These are phyloP conservation scores for Saturnispora sanitii DNA, from an alignment of 805 yeast genomes.

Conservation along the genomic window DNA sequence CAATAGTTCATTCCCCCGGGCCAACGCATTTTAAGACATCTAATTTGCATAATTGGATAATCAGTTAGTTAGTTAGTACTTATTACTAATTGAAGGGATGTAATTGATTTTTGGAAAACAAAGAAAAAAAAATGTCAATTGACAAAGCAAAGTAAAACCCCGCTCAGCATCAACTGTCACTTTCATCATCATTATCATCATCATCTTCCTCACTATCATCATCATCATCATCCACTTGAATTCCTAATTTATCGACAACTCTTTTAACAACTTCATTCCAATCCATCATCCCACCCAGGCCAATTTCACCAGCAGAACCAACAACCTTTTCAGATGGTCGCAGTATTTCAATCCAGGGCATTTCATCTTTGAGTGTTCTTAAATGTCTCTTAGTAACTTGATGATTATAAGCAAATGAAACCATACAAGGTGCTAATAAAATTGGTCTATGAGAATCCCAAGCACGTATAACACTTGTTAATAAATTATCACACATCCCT, in stretches of 20 bases:
- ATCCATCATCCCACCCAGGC: slow-evolving; percentile 64
- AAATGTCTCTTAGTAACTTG: slow-evolving; percentile 46
- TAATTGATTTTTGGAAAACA: too few relatives aligned
- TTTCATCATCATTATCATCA: slow-evolving; percentile 22
- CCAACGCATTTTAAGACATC: slow-evolving; percentile 89
- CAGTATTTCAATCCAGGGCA: slow-evolving; percentile 53
- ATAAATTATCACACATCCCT: slow-evolving; percentile 48
- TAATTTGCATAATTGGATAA: slow-evolving; percentile 54
- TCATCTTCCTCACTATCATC: slow-evolving; percentile 42
- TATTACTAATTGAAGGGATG: background rate
- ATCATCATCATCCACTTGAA: slow-evolving; percentile 37
- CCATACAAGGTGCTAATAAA: slow-evolving; percentile 52
- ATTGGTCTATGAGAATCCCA: slow-evolving; percentile 54
- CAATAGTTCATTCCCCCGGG: slow-evolving; percentile 86
- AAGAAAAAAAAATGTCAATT: background rate
- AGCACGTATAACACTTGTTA: slow-evolving; percentile 49
- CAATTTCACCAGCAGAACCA: slow-evolving; percentile 48
- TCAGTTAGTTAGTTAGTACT: background rate
- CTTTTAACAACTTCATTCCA: slow-evolving; percentile 52
- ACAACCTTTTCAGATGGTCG: slow-evolving; percentile 51
- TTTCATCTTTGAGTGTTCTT: slow-evolving; percentile 44
- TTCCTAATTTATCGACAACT: slow-evolving; percentile 44
- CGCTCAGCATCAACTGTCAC: slow-evolving; percentile 16
- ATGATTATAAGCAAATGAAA: slow-evolving; percentile 48
- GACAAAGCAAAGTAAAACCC: background rate